phyloP scores from a whole-genome alignment of 2,329 filamentous ascomycete species.

The Phaeosphaeria sp. region DNA sequence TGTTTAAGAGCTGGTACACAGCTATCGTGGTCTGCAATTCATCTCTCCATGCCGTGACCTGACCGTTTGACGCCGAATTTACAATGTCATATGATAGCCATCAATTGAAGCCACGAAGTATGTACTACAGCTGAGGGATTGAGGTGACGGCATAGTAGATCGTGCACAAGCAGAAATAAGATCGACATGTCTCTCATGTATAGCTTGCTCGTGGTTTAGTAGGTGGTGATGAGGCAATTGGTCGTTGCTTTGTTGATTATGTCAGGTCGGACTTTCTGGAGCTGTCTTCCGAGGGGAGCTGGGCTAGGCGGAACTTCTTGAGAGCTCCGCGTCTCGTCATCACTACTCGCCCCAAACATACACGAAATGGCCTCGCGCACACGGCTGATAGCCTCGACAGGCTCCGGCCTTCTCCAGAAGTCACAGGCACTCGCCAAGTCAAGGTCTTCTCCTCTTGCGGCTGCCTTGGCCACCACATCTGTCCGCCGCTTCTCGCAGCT shows the following conservation, averaged over 20 bases:
- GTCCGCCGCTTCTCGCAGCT: slow-evolving; percentile 42
- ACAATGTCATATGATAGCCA: no score
- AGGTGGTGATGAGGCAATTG: background rate
- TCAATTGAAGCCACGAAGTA: no score
- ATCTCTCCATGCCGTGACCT: no score
- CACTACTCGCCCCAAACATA: slow-evolving; percentile 20
- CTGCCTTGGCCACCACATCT: slow-evolving; percentile 21
- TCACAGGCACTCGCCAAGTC: slow-evolving; percentile 25
- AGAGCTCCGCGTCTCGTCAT: slow-evolving; percentile 29
- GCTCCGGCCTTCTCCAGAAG: slow-evolving; percentile 32
- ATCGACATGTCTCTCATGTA: no score
- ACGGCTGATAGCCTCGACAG: slow-evolving; percentile 39
- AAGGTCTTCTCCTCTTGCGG: slow-evolving; percentile 26
- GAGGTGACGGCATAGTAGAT: no score
- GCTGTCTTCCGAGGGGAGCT: slow-evolving; percentile 14
- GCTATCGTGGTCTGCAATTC: no score
- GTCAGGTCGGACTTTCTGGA: slow-evolving; percentile 21
- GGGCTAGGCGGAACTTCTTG: slow-evolving; percentile 18
- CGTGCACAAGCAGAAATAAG: no score
- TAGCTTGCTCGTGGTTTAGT: no score
- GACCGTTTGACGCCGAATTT: no score
- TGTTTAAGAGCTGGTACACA: no score
- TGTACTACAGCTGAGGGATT: no score
- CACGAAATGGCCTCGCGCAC: slow-evolving; percentile 43
- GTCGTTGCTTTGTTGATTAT: slow-evolving; percentile 13